These are phyloP conservation scores for Coemansia sp. DNA, from an alignment of 192 early-diverging fungal species.

Conservation along the genomic window DNA sequence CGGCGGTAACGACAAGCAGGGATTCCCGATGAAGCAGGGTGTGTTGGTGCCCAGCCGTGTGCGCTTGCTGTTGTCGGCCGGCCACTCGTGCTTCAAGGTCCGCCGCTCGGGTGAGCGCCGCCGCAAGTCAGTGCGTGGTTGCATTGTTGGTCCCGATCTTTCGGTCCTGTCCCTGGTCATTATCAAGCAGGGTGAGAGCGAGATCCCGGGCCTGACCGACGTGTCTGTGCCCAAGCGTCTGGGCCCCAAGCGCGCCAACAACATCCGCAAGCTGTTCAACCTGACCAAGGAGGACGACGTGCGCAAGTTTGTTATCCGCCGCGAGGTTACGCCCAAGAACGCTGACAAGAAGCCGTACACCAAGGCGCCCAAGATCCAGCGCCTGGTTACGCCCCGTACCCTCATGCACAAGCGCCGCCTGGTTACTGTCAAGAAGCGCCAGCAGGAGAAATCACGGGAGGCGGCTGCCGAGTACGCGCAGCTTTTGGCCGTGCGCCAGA, in stretches of 20 bases:
- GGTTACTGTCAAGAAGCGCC: constrained; percentile 83
- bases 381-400: constrained; percentile 94
- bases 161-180: constrained; percentile 91
- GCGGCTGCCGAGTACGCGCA: constrained; percentile 71
- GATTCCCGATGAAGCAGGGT: constrained; percentile 99
- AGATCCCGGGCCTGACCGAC: constrained; percentile 96
- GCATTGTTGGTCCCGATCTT: constrained; percentile 95
- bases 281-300: constrained; percentile 98
- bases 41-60: constrained; percentile 75
- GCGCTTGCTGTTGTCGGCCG: constrained; percentile 79
- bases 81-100: constrained; percentile 98
- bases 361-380: constrained; percentile 96
- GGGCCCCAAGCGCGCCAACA: constrained; percentile 97
- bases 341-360: constrained; percentile 89
- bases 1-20: constrained; percentile 99
- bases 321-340: constrained; percentile 85
- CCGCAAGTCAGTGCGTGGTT: constrained; percentile 99
- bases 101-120: constrained; percentile 97
- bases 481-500: constrained; percentile 87
- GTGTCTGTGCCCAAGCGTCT: constrained; percentile 91
- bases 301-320: constrained; percentile 98
- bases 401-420: constrained; percentile 94
- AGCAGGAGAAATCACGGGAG: constrained; percentile 74
- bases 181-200: constrained; percentile 95
- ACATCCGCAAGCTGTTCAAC: constrained; percentile 99